Evolutionary conservation across 345 rosid genomes (phyloP).

Genomic region (Lepidium aucheri): DNA sequence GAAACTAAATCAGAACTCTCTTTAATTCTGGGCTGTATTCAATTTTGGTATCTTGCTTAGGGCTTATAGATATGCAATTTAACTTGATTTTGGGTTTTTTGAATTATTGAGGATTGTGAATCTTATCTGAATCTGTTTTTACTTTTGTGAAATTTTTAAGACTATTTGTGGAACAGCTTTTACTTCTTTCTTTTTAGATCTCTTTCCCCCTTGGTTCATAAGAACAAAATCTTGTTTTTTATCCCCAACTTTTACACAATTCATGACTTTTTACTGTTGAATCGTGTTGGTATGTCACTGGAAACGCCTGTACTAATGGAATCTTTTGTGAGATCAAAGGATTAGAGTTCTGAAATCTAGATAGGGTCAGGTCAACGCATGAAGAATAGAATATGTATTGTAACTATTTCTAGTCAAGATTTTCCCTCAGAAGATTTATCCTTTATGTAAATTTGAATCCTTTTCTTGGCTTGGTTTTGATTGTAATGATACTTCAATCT

Average conservation of each 20-base stretch:
- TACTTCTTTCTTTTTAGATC: conserved; percentile 6
- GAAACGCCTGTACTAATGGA: background rate
- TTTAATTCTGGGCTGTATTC: background rate
- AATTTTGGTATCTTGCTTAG: background rate
- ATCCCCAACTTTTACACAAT: background rate
- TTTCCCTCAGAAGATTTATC: background rate
- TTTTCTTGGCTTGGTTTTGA: background rate
- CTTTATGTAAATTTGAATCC: background rate
- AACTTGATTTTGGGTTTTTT: background rate
- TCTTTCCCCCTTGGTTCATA: conserved; percentile 15
- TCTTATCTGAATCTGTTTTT: conserved; percentile 16
- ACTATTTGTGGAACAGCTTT: conserved; percentile 8
- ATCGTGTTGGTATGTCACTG: conserved; percentile 5
- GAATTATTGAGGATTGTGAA: background rate
- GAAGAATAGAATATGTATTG: background rate
- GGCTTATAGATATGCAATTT: background rate
- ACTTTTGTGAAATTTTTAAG: conserved; percentile 1
- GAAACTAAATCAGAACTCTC: conserved; percentile 6
- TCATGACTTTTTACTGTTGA: conserved; percentile 9
- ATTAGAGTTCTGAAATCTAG: conserved; percentile 7
- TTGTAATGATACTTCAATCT: background rate
- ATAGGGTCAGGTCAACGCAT: conserved; percentile 18
- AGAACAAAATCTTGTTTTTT: background rate
- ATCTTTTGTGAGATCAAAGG: conserved; percentile 3
- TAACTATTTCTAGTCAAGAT: background rate